phyloP scores from a whole-genome alignment of 176 grass and related monocot genomes.

The Oryza officinalis region DNA sequence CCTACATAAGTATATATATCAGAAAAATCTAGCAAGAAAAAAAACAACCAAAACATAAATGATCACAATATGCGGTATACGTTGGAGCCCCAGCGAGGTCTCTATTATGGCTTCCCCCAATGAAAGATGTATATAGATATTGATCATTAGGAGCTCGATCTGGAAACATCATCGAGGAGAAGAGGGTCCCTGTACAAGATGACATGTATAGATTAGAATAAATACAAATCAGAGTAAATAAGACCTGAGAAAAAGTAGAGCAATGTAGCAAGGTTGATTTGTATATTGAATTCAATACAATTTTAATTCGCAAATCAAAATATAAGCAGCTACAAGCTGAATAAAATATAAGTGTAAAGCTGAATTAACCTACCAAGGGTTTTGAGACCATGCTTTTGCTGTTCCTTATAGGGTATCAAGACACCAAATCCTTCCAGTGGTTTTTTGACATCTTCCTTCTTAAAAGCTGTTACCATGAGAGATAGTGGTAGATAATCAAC shows the following conservation, averaged over 20 bases:
- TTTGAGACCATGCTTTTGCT: conserved; percentile 83
- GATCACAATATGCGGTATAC: conserved; percentile 46
- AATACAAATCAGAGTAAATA: conserved; percentile 19
- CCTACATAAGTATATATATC: conserved; percentile 53
- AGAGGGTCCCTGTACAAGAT: conserved; percentile 73
- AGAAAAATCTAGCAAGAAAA: conserved; percentile 23
- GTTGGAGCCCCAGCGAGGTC: conserved; percentile 87
- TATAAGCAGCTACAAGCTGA: conserved; percentile 11
- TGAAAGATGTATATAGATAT: conserved; percentile 85
- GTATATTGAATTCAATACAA: neutral
- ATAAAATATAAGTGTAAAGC: conserved; percentile 31
- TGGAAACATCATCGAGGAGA: conserved; percentile 99
- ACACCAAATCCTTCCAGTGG: conserved; percentile 96
- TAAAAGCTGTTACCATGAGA: conserved; percentile 87
- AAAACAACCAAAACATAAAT: conserved; percentile 27
- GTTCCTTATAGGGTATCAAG: conserved; percentile 90
- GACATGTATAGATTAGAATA: conserved; percentile 10
- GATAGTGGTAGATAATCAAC: conserved; percentile 90
- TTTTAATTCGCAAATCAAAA: neutral
- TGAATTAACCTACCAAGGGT: conserved; percentile 66
- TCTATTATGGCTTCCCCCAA: conserved; percentile 93
- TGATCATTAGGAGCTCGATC: conserved; percentile 90
- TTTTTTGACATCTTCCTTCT: conserved; percentile 83
- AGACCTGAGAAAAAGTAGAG: conserved; percentile 13
- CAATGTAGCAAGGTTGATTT: conserved; percentile 10